phyloP scores from a whole-genome alignment of 2,329 filamentous ascomycete species.

The Trichoderma sp. region DNA sequence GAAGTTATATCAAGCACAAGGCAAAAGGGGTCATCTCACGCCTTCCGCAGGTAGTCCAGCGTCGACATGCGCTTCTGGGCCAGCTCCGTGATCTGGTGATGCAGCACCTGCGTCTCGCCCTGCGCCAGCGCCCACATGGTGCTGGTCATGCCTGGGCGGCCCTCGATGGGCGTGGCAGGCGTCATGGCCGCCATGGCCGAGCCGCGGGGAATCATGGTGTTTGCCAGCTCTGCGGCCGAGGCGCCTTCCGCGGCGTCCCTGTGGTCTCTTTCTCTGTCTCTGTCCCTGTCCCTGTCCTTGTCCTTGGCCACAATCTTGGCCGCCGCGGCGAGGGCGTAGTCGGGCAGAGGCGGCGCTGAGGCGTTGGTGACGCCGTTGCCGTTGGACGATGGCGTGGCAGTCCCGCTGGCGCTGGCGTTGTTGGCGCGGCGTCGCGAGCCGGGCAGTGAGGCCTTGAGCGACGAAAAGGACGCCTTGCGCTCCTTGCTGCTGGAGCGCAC shows the following conservation, averaged over 20 bases:
- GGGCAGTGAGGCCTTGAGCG: constrained; percentile 56
- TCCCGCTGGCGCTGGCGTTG: constrained; percentile 34
- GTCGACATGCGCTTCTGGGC: constrained; percentile 93
- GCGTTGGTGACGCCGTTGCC: constrained; percentile 44
- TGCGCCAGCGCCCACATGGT: constrained; percentile 38
- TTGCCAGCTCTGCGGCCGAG: constrained; percentile 24
- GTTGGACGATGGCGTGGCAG: constrained; percentile 40
- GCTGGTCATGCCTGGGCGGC: constrained; percentile 8
- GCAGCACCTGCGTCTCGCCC: constrained; percentile 52
- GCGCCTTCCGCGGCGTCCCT: constrained; percentile 33
- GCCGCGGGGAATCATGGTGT: constrained; percentile 24
- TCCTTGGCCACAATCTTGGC: constrained; percentile 44
- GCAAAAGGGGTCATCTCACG: constrained; percentile 60
- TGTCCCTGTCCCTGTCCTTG: constrained; percentile 25
- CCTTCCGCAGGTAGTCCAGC: constrained; percentile 86
- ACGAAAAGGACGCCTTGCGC: constrained; percentile 52
- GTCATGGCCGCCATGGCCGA: constrained; percentile 28
- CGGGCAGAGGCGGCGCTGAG: constrained; percentile 54
- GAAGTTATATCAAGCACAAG: background rate
- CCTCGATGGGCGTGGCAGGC: constrained; percentile 28
- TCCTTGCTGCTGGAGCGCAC: constrained; percentile 43
- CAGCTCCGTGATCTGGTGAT: constrained; percentile 75
- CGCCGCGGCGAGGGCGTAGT: constrained; percentile 53
- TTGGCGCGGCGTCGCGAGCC: constrained; percentile 46
- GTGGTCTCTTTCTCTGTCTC: constrained; percentile 29